Conservation (phyloP, 2,329 filamentous ascomycete genomes). For the Botrytis galanthina region DNA sequence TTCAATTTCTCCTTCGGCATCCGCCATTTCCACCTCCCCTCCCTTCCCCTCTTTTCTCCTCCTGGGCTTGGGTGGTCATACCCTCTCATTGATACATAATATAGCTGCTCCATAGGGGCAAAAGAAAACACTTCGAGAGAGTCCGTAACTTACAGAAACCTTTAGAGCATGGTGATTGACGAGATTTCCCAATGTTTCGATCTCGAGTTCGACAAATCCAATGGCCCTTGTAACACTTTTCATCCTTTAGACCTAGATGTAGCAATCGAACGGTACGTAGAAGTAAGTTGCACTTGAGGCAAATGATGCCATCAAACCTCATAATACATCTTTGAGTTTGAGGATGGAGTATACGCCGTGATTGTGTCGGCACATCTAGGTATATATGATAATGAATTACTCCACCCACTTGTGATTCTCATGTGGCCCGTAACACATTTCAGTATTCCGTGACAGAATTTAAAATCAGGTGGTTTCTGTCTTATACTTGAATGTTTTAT, state of each 20-base stretch:
- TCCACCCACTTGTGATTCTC: neutral
- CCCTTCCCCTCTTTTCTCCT: neutral
- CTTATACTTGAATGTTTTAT: neutral
- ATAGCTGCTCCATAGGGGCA: neutral
- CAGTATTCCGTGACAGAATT: neutral
- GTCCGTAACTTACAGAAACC: neutral
- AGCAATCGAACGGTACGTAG: neutral
- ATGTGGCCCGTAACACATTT: neutral
- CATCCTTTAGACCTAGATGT: neutral
- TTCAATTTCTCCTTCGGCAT: neutral
- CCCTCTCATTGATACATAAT: neutral
- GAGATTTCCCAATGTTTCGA: neutral
- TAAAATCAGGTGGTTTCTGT: neutral
- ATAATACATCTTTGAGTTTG: neutral
- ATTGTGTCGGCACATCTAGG: neutral
- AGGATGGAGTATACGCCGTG: neutral
- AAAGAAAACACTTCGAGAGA: neutral
- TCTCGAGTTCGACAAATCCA: neutral
- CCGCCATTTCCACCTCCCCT: neutral
- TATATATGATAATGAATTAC: neutral
- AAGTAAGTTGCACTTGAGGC: neutral
- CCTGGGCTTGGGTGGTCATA: neutral
- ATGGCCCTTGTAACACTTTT: neutral
- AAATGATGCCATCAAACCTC: neutral
- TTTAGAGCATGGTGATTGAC: neutral